Conservation (phyloP, 1,284 basidiomycete species). For the Irpex rosettiformis region DNA sequence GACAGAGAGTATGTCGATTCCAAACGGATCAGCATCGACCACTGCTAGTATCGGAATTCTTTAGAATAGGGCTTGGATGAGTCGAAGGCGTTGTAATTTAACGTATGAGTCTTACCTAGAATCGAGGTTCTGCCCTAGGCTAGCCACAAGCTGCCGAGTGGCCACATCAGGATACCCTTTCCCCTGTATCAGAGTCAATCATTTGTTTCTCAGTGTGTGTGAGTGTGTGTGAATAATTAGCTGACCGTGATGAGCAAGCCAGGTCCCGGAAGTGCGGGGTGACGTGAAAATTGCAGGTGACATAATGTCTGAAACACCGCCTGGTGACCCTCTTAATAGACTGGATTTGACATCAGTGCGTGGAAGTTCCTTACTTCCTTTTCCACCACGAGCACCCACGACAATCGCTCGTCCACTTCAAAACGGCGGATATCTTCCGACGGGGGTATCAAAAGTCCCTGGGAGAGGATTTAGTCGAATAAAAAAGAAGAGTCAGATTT, state of each 20-base stretch:
- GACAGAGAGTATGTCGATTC: slow-evolving; percentile 83
- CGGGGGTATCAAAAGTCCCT: slow-evolving; percentile 77
- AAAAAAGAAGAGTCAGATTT: not conserved
- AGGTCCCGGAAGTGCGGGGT: slow-evolving; percentile 45
- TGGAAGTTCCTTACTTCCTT: slow-evolving; percentile 71
- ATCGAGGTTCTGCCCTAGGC: slow-evolving; percentile 65
- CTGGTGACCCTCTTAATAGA: slow-evolving; percentile 36
- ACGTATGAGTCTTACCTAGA: slow-evolving; percentile 29
- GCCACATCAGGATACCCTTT: slow-evolving; percentile 94
- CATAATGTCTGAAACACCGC: slow-evolving; percentile 86
- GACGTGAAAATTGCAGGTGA: slow-evolving; percentile 46
- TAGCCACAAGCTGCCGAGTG: slow-evolving; percentile 77
- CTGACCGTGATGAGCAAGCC: slow-evolving; percentile 72
- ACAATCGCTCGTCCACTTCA: slow-evolving; percentile 45
- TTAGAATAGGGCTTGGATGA: not conserved
- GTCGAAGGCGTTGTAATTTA: slow-evolving; percentile 1
- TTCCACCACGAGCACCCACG: slow-evolving; percentile 85
- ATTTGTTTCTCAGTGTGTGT: not conserved
- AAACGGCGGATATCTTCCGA: slow-evolving; percentile 67
- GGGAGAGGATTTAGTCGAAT: not conserved
- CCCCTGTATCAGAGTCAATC: slow-evolving; percentile 54
- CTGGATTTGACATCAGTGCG: not conserved
- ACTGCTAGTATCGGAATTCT: slow-evolving; percentile 74
- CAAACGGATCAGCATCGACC: slow-evolving; percentile 90
- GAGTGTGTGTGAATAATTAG: not conserved